Base-by-base conservation (phyloP, 2,329 filamentous ascomycete species). In the Gremmenia infestans region DNA sequence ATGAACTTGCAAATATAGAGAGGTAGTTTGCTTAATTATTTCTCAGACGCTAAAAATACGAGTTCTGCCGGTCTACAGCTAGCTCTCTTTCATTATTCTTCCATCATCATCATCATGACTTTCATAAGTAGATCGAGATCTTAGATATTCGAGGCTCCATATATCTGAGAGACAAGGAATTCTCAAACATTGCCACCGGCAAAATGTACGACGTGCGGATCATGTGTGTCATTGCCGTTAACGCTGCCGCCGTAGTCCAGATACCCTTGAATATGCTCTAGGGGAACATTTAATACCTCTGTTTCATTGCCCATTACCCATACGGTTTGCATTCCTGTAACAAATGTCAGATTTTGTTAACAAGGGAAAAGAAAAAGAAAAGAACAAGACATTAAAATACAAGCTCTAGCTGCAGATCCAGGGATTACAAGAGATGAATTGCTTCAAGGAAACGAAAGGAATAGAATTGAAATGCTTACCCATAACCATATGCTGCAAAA, bases 401-500 rank as follows among this genome's bases (percentile, higher is more conserved):
- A 15, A 9, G 9, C n/a, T 73, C 68, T 1, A 63, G 67, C 55
- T 70, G 66, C 68, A 70, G 17, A 19, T n/a, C 2, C 40, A 43
- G 40, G 19, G 19, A 22, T 3, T 22, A 3, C 19, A 22, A 22
- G 19, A 22, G 19, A 22, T 22, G 19, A 22, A 22, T 22, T 22
- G 19, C 19, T 22, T 22, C 19, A 22, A 22, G 19, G 19, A 22
- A 22, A 22, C 19, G 19, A 22, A 22, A 22, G 19, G 19, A 22
- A 22, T 2, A 43, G 7, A 7, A 15, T 8, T n/a, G 17, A 43
- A n/a, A 43, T 2, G 40, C 40, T n/a, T 70, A 4, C 71, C 73
- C 75, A 78, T 77, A 12, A 76, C 62, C 74, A 77, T 77, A 64
- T 79, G 77, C 63, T 74, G 72, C 59, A 78, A 58, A 48, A 75